Conservation (phyloP, 192 early-diverging fungal genomes). For the Podila verticillata region DNA sequence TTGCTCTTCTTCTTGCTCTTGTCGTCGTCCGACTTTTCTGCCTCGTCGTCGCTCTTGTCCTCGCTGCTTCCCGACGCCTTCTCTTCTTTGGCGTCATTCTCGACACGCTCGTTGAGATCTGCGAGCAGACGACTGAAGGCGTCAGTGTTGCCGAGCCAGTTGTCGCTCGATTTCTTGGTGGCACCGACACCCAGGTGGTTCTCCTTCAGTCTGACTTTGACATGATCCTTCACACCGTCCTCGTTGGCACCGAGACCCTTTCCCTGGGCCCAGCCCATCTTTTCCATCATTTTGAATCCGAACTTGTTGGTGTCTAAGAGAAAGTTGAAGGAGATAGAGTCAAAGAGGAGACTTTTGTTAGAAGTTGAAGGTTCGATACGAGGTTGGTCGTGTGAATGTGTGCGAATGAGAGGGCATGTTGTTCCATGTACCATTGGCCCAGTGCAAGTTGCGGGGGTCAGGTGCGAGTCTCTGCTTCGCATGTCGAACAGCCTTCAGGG, state of each 20-base stretch:
- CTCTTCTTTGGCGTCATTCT: constrained; percentile 52
- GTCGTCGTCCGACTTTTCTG: constrained; percentile 34
- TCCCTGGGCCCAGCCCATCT: constrained; percentile 97
- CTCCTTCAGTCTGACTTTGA: constrained; percentile 88
- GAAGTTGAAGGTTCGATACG: background rate
- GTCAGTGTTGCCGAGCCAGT: constrained; percentile 94
- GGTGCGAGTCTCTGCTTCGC: constrained; percentile 81
- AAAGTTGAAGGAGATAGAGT: background rate
- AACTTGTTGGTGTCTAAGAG: constrained; percentile 78
- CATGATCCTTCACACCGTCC: constrained; percentile 84
- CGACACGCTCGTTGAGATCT: constrained; percentile 75
- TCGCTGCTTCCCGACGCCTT: constrained; percentile 31
- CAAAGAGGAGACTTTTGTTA: constrained; percentile 1
- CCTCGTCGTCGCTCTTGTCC: constrained; percentile 26
- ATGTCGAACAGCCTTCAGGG: constrained; percentile 48
- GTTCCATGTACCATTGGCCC: constrained; percentile 76
- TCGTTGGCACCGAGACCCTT: constrained; percentile 92
- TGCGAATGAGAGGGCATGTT: background rate
- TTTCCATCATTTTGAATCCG: constrained; percentile 90
- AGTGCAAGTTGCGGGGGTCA: constrained; percentile 93
- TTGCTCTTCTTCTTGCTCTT: constrained; percentile 41
- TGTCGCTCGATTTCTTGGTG: constrained; percentile 84
- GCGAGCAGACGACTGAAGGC: constrained; percentile 86
- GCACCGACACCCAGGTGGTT: constrained; percentile 94
- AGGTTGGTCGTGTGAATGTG: background rate